Conservation (phyloP, 768 basidiomycete genomes). For the Fomitopsis serialis region DNA sequence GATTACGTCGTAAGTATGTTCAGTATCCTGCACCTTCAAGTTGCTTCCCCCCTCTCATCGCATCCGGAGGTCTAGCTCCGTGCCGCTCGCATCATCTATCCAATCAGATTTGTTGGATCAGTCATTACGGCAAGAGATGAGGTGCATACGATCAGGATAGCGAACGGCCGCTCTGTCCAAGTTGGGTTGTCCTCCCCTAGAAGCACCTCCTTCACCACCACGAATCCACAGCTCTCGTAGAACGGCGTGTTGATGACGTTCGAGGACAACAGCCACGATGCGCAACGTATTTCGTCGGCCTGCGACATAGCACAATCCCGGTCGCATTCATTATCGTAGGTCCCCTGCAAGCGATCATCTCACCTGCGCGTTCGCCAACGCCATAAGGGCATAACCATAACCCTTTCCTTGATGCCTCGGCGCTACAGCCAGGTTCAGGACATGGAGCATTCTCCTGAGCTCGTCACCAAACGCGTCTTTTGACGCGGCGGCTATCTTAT, state of each 20-base stretch:
- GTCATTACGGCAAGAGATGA: too few species aligned
- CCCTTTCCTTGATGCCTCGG: not conserved
- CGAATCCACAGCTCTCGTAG: not conserved
- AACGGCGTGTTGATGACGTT: not conserved
- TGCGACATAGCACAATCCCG: not conserved
- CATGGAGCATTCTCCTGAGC: too few species aligned
- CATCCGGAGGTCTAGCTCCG: too few species aligned
- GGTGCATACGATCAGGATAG: conserved; percentile 8
- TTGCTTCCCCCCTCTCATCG: too few species aligned
- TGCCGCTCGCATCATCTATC: too few species aligned
- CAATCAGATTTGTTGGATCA: too few species aligned
- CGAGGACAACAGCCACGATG: not conserved
- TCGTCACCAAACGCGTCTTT: too few species aligned
- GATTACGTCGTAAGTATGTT: too few species aligned
- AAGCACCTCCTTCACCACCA: not conserved
- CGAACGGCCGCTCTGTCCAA: not conserved
- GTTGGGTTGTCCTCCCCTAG: not conserved
- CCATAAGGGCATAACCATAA: not conserved
- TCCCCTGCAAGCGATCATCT: not conserved
- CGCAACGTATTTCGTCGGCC: not conserved
- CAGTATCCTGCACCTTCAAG: too few species aligned
- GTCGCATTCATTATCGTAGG: too few species aligned
- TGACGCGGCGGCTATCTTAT: too few species aligned
- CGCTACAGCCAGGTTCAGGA: too few species aligned
- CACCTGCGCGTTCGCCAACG: not conserved